Evolutionary conservation across 2,329 filamentous ascomycete genomes (phyloP).

Genomic region (Penicillium sp.): DNA sequence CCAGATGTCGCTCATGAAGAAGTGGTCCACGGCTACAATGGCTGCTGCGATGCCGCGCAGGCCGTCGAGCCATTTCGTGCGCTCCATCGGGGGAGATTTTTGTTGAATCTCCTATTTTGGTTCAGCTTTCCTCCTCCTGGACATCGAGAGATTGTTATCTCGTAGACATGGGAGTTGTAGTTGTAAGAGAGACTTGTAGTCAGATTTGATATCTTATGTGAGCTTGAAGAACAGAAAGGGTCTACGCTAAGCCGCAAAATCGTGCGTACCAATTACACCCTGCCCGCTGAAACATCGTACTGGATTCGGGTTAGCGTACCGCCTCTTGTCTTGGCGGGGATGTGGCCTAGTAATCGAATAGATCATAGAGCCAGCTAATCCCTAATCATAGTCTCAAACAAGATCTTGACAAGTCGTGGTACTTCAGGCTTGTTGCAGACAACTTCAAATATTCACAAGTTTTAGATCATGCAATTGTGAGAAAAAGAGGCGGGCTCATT

Average conservation of each 20-base stretch:
- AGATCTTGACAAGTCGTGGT: no score
- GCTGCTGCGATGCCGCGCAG: slow-evolving; percentile 31
- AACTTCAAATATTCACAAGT: no score
- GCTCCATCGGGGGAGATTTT: slow-evolving; percentile 15
- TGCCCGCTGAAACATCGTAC: not conserved
- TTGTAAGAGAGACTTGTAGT: not conserved
- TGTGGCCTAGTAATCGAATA: no score
- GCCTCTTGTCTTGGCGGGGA: not conserved
- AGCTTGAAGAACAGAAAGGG: not conserved
- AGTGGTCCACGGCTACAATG: slow-evolving; percentile 30
- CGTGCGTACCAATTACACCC: not conserved
- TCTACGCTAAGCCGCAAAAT: not conserved
- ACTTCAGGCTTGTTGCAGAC: no score
- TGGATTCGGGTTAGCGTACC: not conserved
- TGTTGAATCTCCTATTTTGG: not conserved
- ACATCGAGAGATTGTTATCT: not conserved
- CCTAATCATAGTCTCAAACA: no score
- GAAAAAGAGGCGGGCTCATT: no score
- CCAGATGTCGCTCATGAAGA: slow-evolving; percentile 26
- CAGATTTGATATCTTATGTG: slow-evolving; percentile 1
- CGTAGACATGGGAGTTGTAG: not conserved
- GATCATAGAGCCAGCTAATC: no score
- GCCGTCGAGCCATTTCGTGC: slow-evolving; percentile 30
- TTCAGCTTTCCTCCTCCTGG: not conserved
- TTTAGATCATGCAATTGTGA: no score